Conservation (phyloP, 305 asterid genomes). For the Solanum aculeatissimum region DNA sequence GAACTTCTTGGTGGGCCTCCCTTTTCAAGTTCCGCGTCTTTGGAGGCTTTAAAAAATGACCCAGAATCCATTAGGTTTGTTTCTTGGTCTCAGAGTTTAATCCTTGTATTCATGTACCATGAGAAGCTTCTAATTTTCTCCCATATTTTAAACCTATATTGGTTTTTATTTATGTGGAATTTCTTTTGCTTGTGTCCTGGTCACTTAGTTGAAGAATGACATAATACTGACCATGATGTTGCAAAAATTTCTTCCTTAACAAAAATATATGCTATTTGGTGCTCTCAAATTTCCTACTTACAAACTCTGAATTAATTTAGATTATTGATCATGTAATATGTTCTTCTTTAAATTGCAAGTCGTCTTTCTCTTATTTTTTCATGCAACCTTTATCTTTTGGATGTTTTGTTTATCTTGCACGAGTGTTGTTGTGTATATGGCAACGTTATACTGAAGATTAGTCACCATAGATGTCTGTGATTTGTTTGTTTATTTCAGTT, state of each 20-base stretch:
- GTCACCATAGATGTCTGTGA: neutral
- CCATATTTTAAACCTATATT: neutral
- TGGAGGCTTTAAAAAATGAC: constrained; percentile 53
- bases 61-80: constrained; percentile 81
- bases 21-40: constrained; percentile 36
- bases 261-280: neutral
- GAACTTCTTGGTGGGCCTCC: constrained; percentile 20
- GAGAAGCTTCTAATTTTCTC: neutral
- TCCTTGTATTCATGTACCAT: neutral
- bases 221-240: neutral
- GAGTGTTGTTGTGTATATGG: neutral
- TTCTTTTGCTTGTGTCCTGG: neutral
- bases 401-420: neutral
- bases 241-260: neutral
- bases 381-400: neutral
- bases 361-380: neutral
- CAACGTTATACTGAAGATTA: neutral
- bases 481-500: neutral
- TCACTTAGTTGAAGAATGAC: neutral
- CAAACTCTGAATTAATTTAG: neutral
- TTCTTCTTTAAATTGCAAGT: neutral
- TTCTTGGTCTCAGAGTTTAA: neutral
- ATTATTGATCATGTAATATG: neutral
- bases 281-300: neutral
- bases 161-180: neutral